phyloP scores from a whole-genome alignment of 1,284 basidiomycete species.

The Cystobasidium slooffiae region DNA sequence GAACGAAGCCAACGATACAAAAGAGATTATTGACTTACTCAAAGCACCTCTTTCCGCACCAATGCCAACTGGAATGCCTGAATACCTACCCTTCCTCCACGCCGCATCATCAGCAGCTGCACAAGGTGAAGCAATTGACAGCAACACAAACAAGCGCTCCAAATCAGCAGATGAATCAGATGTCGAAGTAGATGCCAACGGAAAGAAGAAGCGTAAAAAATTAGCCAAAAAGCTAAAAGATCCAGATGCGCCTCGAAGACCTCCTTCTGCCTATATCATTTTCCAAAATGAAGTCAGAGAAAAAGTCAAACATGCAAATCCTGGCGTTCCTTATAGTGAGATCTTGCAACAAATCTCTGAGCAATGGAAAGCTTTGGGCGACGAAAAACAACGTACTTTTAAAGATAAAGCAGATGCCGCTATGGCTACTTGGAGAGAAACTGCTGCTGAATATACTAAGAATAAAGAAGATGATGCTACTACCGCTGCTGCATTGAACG shows the following conservation, averaged over 20 bases:
- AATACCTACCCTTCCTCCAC: conserved; percentile 48
- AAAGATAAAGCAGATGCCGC: conserved; percentile 30
- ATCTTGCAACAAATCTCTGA: conserved; percentile 72
- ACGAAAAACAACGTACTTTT: conserved; percentile 66
- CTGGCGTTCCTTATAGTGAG: conserved; percentile 71
- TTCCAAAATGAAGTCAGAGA: conserved; percentile 92
- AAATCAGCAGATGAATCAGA: conserved; percentile 17
- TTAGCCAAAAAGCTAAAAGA: conserved; percentile 73
- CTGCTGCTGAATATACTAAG: conserved; percentile 9
- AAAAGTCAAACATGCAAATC: conserved; percentile 69
- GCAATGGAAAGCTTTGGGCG: conserved; percentile 72
- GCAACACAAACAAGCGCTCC: conserved; percentile 3
- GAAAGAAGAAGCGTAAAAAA: conserved; percentile 53
- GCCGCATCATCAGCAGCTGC: conserved; percentile 18
- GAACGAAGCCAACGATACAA: conserved; percentile 34
- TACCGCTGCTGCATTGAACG: not conserved
- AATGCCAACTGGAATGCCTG: conserved; percentile 47
- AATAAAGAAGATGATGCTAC: conserved; percentile 13
- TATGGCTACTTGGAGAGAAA: conserved; percentile 25
- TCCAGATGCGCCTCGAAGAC: conserved; percentile 91
- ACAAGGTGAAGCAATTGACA: not conserved
- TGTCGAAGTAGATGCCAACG: conserved; percentile 38
- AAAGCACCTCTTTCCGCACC: conserved; percentile 43
- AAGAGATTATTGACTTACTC: conserved; percentile 53
- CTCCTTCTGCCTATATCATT: conserved; percentile 90